A percentile compares a stretch with the other conserved stretches of the same genome.
phyloP scores from a whole-genome alignment of 176 grass and related monocot species.

The Rhynchospora tenuis region DNA sequence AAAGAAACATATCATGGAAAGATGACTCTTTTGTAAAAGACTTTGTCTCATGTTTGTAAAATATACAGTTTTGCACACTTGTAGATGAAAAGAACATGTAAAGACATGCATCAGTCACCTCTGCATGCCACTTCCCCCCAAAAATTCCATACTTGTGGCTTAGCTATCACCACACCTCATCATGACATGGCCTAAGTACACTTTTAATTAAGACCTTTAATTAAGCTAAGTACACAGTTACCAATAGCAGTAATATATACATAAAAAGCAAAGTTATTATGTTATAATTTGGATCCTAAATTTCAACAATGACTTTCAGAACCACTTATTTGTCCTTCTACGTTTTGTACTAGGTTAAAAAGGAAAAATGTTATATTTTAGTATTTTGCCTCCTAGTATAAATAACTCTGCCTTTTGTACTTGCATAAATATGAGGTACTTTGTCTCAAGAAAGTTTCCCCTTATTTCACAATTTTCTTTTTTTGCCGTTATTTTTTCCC shows the following conservation, averaged over 20 bases:
- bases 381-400: background rate
- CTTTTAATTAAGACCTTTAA: slow-evolving; percentile 8
- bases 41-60: slow-evolving; percentile 23
- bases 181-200: slow-evolving; percentile 20
- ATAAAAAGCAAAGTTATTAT: background rate
- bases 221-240: background rate
- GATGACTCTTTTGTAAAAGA: slow-evolving; percentile 18
- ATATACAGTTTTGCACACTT: slow-evolving; percentile 11
- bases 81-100: slow-evolving; percentile 18
- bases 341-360: background rate
- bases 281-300: background rate
- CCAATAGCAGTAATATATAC: background rate
- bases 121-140: slow-evolving; percentile 34
- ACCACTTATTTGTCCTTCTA: background rate
- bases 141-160: slow-evolving; percentile 32
- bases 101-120: slow-evolving; percentile 31
- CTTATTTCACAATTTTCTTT: background rate
- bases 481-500: too few species aligned
- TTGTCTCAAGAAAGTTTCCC: background rate
- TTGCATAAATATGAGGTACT: background rate
- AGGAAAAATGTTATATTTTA: background rate
- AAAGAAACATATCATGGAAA: slow-evolving; percentile 33
- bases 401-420: background rate
- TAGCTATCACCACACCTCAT: slow-evolving; percentile 36
- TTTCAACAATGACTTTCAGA: background rate